A percentile compares a stretch with the other conserved stretches of the same genome.
Evolutionary conservation across 305 asterid genomes (phyloP).

Genomic region (Solanum hybrid): DNA sequence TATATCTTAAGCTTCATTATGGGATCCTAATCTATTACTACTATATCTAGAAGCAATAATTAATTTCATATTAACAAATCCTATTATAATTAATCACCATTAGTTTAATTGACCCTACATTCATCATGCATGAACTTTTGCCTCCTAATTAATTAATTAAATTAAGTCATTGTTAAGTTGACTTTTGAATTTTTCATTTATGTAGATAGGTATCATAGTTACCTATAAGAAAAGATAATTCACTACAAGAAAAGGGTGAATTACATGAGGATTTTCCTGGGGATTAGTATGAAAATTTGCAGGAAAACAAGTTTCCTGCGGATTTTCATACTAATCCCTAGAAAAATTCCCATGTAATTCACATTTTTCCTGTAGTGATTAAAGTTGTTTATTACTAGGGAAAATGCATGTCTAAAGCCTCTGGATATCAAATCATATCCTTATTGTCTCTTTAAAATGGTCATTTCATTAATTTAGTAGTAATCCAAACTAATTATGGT

Average conservation of each 20-base stretch:
- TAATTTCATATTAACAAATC: slow-evolving; percentile 14
- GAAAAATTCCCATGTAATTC: too few species aligned
- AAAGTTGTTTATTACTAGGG: background rate
- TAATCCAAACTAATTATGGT: background rate
- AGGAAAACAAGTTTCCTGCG: too few species aligned
- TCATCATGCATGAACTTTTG: slow-evolving; percentile 15
- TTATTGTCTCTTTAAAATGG: background rate
- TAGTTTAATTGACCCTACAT: slow-evolving; percentile 27
- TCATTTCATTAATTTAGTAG: background rate
- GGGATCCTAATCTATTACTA: slow-evolving; percentile 21
- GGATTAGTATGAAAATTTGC: too few species aligned
- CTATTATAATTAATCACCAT: background rate
- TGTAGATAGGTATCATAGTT: background rate
- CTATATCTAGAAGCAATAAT: slow-evolving; percentile 17
- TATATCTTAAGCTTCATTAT: slow-evolving; percentile 12
- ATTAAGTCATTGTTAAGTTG: background rate
- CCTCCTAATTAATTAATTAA: background rate
- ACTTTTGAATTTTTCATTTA: background rate
- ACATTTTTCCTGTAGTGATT: too few species aligned
- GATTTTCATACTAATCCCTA: too few species aligned
- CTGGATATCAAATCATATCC: background rate
- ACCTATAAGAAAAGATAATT: background rate
- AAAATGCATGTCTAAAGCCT: background rate
- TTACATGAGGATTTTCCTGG: too few species aligned
- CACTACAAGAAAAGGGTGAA: too few species aligned